Percentiles rank a stretch among this genome's conserved stretches.
These are phyloP conservation scores for Cryptococcus maquisensis DNA, from an alignment of 1,284 basidiomycete species.

Conservation along the genomic window DNA sequence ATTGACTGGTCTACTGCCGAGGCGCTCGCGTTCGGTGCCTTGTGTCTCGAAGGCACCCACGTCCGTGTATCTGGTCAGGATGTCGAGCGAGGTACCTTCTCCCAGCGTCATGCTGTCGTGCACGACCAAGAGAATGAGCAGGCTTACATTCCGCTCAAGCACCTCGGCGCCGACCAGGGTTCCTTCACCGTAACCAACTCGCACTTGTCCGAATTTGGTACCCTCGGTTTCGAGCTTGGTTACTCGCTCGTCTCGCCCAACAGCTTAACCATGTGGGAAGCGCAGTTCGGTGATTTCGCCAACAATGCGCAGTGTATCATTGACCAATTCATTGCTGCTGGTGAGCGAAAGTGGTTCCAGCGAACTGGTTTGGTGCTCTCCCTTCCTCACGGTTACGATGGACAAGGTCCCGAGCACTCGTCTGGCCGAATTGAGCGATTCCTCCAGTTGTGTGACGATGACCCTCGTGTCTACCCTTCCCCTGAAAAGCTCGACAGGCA, in stretches of 20 bases:
- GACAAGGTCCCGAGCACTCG: slow-evolving; percentile 98
- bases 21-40: slow-evolving; percentile 90
- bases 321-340: slow-evolving; percentile 97
- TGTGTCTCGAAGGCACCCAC: slow-evolving; percentile 88
- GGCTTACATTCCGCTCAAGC: slow-evolving; percentile 84
- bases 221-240: slow-evolving; percentile 95
- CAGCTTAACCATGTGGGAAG: slow-evolving; percentile 95
- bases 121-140: slow-evolving; percentile 93
- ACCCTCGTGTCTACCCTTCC: slow-evolving; percentile 85
- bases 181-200: slow-evolving; percentile 96
- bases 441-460: slow-evolving; percentile 96
- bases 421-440: slow-evolving; percentile 94
- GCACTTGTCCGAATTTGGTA: slow-evolving; percentile 91
- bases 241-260: slow-evolving; percentile 97
- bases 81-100: slow-evolving; percentile 99
- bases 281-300: slow-evolving; percentile 97
- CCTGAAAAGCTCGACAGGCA: slow-evolving; percentile 87
- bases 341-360: slow-evolving; percentile 98
- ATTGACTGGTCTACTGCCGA: slow-evolving; percentile 99
- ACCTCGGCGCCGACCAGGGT: slow-evolving; percentile 82
- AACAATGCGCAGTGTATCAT: slow-evolving; percentile 98
- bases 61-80: slow-evolving; percentile 97
- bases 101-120: slow-evolving; percentile 95
- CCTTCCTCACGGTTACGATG: slow-evolving; percentile 96
- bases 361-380: slow-evolving; percentile 88